These are phyloP conservation scores for Podosphaera aphanis DNA, from an alignment of 2,329 filamentous ascomycete species.

Conservation along the genomic window DNA sequence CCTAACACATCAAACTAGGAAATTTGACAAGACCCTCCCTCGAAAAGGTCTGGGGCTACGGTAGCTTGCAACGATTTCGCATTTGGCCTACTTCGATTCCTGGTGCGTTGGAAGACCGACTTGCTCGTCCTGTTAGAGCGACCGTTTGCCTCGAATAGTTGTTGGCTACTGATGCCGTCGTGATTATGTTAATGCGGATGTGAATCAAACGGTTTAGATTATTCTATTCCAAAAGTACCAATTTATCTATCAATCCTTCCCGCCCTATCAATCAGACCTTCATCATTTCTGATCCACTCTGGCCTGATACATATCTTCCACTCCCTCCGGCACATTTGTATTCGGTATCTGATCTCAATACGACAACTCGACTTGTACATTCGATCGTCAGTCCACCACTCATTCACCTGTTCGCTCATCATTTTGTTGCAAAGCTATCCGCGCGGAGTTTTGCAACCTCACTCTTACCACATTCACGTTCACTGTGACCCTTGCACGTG, in stretches of 20 bases:
- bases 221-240: neutral
- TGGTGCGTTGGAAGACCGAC: neutral
- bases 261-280: neutral
- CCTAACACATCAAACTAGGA: neutral
- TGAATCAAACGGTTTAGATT: slow-evolving; percentile 1
- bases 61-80: neutral
- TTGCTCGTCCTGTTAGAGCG: neutral
- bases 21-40: neutral
- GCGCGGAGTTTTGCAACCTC: neutral
- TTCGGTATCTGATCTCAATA: slow-evolving; percentile 11
- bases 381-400: slow-evolving; percentile 5
- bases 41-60: neutral
- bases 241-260: neutral
- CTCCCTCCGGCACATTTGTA: slow-evolving; percentile 5
- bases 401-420: neutral
- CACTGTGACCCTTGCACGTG: slow-evolving; percentile 1
- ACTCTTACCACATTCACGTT: neutral
- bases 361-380: slow-evolving; percentile 16
- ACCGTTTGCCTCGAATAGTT: neutral
- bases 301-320: slow-evolving; percentile 11
- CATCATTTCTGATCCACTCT: neutral
- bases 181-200: neutral
- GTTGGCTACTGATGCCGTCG: neutral
- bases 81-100: neutral
- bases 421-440: neutral